These are phyloP conservation scores for Anaeramoeba flamelloides DNA, from an alignment of 78 protist species.

Conservation along the genomic window DNA sequence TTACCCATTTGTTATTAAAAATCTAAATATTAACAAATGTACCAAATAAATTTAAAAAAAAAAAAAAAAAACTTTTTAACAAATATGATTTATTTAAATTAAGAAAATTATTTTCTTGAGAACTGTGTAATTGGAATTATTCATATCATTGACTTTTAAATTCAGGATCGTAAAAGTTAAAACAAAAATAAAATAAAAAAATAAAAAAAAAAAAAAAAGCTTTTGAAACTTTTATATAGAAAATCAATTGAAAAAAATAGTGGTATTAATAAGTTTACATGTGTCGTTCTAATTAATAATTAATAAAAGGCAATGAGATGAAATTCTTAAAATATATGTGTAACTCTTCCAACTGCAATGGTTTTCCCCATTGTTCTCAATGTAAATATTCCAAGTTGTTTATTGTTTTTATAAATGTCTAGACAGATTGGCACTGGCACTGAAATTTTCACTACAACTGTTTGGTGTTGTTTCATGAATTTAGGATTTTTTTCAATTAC, in stretches of 20 bases:
- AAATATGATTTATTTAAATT: no score
- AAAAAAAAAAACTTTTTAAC: no score
- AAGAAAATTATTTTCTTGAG: no score
- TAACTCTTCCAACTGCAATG: not conserved
- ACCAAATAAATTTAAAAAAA: no score
- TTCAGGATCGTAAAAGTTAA: not conserved
- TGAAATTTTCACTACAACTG: conserved; percentile 9
- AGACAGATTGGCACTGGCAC: conserved; percentile 24
- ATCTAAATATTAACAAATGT: no score
- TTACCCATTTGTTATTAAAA: no score
- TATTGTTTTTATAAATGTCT: conserved; percentile 31
- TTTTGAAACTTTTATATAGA: not conserved
- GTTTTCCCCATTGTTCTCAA: conserved; percentile 16
- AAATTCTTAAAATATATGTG: not conserved
- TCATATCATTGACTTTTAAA: no score
- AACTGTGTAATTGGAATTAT: no score
- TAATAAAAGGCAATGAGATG: conserved; percentile 45
- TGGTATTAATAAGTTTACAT: not conserved
- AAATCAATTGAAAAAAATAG: not conserved
- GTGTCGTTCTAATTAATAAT: conserved; percentile 22
- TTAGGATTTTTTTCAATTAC: not conserved
- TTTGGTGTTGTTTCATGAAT: not conserved
- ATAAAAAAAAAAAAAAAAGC: not conserved
- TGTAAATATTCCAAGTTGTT: conserved; percentile 29
- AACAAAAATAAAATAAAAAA: not conserved